These are phyloP conservation scores for Sicyos baderoa DNA, from an alignment of 306 rosid genomes.

Conservation along the genomic window DNA sequence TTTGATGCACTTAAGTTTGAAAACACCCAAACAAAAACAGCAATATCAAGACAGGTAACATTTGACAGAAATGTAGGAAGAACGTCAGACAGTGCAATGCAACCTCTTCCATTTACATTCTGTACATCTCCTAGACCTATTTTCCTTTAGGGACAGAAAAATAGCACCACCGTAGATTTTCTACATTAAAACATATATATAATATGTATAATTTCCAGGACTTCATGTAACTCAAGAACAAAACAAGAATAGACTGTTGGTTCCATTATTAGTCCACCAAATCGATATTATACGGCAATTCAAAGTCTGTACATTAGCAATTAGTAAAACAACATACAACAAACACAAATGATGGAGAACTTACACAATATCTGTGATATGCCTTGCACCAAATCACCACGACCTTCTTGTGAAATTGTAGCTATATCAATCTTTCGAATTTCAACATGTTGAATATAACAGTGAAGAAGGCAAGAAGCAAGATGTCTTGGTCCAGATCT, in stretches of 20 bases:
- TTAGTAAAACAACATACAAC: constrained; percentile 19
- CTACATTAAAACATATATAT: background rate
- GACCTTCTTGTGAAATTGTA: constrained; percentile 85
- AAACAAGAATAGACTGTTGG: background rate
- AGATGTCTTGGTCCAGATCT: constrained; percentile 90
- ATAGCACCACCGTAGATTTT: background rate
- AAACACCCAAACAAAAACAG: background rate
- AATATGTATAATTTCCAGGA: background rate
- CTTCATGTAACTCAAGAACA: background rate
- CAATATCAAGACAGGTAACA: background rate
- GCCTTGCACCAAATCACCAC: constrained; percentile 78
- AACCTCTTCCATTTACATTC: background rate
- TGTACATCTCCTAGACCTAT: background rate
- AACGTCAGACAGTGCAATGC: background rate
- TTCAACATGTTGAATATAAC: constrained; percentile 67
- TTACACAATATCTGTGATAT: constrained; percentile 72
- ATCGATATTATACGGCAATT: background rate
- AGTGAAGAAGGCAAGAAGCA: constrained; percentile 85
- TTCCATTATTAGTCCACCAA: background rate
- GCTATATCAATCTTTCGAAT: constrained; percentile 86
- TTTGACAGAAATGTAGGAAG: background rate
- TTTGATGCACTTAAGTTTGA: background rate
- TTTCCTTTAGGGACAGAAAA: background rate
- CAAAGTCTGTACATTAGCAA: background rate
- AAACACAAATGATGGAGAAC: constrained; percentile 21